phyloP scores from a whole-genome alignment of 1,284 basidiomycete species.

The Ustilago bromivora region DNA sequence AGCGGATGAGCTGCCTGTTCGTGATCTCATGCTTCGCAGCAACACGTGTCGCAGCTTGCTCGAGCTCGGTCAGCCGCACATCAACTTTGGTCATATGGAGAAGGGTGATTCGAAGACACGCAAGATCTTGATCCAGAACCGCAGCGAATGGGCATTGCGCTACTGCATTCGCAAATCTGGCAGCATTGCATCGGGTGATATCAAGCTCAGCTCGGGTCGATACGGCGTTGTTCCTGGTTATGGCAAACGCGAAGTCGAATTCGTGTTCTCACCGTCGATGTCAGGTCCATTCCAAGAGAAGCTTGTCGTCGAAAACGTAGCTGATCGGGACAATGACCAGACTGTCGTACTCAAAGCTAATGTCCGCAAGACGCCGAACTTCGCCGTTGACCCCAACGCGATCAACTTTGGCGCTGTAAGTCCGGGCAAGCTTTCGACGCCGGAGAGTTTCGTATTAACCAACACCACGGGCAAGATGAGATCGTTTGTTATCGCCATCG shows the following conservation, averaged over 20 bases:
- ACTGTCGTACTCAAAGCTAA: slow-evolving; percentile 72
- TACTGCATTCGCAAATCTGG: slow-evolving; percentile 73
- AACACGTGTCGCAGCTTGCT: slow-evolving; percentile 71
- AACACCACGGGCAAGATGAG: slow-evolving; percentile 71
- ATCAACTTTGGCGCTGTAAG: slow-evolving; percentile 69
- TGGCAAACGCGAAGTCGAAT: slow-evolving; percentile 72
- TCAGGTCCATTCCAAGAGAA: slow-evolving; percentile 72
- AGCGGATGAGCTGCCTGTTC: slow-evolving; percentile 71
- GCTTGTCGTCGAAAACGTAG: slow-evolving; percentile 72
- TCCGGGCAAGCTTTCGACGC: slow-evolving; percentile 57
- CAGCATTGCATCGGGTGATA: slow-evolving; percentile 73
- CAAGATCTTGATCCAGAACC: slow-evolving; percentile 72
- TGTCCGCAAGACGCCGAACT: slow-evolving; percentile 72
- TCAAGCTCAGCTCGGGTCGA: slow-evolving; percentile 72
- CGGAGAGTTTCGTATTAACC: slow-evolving; percentile 70
- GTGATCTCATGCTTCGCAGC: slow-evolving; percentile 72
- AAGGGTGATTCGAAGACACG: slow-evolving; percentile 72
- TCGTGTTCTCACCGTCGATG: slow-evolving; percentile 70
- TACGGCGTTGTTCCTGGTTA: slow-evolving; percentile 73
- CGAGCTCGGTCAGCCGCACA: slow-evolving; percentile 73
- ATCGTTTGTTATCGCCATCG: slow-evolving; percentile 71
- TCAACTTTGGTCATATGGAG: slow-evolving; percentile 74
- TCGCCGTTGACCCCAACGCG: slow-evolving; percentile 70
- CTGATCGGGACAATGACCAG: slow-evolving; percentile 72
- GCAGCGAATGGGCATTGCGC: slow-evolving; percentile 71